Base-by-base conservation (phyloP, 176 grass and related monocot species). In the Oryza nivara region DNA sequence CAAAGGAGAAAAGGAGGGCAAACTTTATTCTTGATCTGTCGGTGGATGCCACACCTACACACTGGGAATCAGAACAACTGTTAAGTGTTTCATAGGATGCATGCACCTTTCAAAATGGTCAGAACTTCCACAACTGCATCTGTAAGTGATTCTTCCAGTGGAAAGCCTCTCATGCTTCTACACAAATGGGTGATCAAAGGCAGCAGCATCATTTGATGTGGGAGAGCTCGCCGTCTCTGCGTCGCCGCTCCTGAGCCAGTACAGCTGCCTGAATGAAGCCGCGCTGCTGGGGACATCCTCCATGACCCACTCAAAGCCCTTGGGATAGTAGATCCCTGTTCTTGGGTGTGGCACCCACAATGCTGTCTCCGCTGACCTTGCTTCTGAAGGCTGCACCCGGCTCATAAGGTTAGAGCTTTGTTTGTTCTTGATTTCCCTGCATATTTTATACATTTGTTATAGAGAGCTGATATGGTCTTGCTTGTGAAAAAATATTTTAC, bases 311-410 rank as follows among this genome's bases (percentile, higher is more conserved):
- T 99, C 96, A 79, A 94, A 86, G 15, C 96, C 93, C 47, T 85
- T 90, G 25, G 96, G 96, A 76, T 94, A 99, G 84, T 96, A 99
- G 22, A 99, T 99, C 79, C 93, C 96, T 28, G 96, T 99, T 87
- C 91, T 95, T 56, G 93, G 89, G 70, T 99, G 86, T 30, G 96
- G 91, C 70, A 96, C 81, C 96, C 96, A 99, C 63, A 89, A 12
- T 70, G 86, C 78, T 32, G 88, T 83, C 73, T 89, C 83, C 86
- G 79, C 80, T 11, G 87, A 88, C 44, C 56, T 76, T 6, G 46
- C 75, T 73, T 82, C 73, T 65, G 82, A 12, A 78, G 85, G 68
- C 67, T 76, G 77, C 73, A 69, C 20, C 75, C 13, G 67, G 77
- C 19, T 85, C 47, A 13, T 38, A 68, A 68, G 82, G 82, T 85